These are phyloP conservation scores for Dissophora globulifera DNA, from an alignment of 192 early-diverging fungal species.

Conservation along the genomic window DNA sequence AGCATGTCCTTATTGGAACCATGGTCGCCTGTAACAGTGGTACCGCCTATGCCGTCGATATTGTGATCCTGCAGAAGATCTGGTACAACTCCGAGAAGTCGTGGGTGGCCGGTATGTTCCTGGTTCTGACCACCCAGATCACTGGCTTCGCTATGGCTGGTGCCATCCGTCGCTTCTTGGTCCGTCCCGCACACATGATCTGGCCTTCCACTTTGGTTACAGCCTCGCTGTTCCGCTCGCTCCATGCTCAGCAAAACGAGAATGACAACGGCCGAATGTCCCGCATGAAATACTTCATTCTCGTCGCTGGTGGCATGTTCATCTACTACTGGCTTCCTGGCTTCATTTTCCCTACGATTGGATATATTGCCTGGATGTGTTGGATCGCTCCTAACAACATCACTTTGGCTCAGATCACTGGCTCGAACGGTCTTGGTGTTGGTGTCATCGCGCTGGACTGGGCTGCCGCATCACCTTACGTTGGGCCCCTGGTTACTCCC, in stretches of 20 bases:
- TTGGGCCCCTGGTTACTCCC: constrained; percentile 54
- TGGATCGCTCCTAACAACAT: constrained; percentile 57
- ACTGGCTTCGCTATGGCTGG: constrained; percentile 60
- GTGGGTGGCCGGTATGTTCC: constrained; percentile 58
- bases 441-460: constrained; percentile 68
- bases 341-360: constrained; percentile 58
- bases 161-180: constrained; percentile 64
- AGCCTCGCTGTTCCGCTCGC: constrained; percentile 77
- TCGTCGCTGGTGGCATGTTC: constrained; percentile 58
- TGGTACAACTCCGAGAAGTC: constrained; percentile 62
- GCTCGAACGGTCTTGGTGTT: constrained; percentile 61
- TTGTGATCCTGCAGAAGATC: constrained; percentile 58
- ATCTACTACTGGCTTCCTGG: constrained; percentile 69
- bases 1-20: constrained; percentile 67
- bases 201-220: constrained; percentile 82
- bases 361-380: constrained; percentile 59
- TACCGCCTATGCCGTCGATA: constrained; percentile 63
- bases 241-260: constrained; percentile 59
- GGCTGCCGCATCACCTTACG: constrained; percentile 56
- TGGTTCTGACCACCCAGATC: constrained; percentile 66
- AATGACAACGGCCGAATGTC: constrained; percentile 27
- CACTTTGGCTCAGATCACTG: constrained; percentile 53
- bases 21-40: constrained; percentile 58
- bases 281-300: constrained; percentile 68
- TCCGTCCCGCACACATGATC: constrained; percentile 83